phyloP scores from a whole-genome alignment of 208 protist species.

The Lotmaria passim region DNA sequence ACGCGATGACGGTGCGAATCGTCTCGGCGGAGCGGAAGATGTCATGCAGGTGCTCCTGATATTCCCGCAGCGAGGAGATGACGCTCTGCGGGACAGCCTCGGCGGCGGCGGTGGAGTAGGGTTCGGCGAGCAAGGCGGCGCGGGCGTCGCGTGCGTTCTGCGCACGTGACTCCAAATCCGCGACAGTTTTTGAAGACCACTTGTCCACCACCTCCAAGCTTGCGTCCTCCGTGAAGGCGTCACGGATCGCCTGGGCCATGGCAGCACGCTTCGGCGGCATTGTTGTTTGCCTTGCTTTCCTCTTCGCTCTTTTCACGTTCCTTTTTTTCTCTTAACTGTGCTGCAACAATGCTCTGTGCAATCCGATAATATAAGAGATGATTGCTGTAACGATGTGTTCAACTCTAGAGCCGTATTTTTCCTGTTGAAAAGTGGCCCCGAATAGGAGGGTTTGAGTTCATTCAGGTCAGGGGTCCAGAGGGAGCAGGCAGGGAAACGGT shows the following conservation, averaged over 20 bases:
- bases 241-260: constrained; percentile 63
- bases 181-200: constrained; percentile 50
- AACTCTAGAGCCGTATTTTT: too few relatives aligned
- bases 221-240: constrained; percentile 59
- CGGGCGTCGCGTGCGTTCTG: constrained; percentile 30
- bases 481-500: too few relatives aligned
- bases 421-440: too few relatives aligned
- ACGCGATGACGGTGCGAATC: constrained; percentile 69
- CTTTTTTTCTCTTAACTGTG: too few relatives aligned
- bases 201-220: constrained; percentile 51
- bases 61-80: constrained; percentile 47
- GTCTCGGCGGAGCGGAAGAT: constrained; percentile 57
- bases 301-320: too few relatives aligned
- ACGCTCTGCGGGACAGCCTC: constrained; percentile 36
- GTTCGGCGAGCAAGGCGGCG: constrained; percentile 15
- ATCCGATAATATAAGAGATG: too few relatives aligned
- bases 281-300: neutral
- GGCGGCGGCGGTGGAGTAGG: constrained; percentile 26
- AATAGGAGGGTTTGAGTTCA: too few relatives aligned
- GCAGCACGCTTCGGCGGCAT: constrained; percentile 70
- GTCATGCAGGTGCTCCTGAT: constrained; percentile 45
- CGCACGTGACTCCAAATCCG: constrained; percentile 34
- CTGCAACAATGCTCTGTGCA: too few relatives aligned
- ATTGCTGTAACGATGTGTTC: too few relatives aligned
- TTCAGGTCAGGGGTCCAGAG: too few relatives aligned